Percentiles rank a stretch among this genome's conserved stretches.
Conservation (phyloP, 495 filamentous ascomycete genomes). For the Barbatosphaeria neglecta region DNA sequence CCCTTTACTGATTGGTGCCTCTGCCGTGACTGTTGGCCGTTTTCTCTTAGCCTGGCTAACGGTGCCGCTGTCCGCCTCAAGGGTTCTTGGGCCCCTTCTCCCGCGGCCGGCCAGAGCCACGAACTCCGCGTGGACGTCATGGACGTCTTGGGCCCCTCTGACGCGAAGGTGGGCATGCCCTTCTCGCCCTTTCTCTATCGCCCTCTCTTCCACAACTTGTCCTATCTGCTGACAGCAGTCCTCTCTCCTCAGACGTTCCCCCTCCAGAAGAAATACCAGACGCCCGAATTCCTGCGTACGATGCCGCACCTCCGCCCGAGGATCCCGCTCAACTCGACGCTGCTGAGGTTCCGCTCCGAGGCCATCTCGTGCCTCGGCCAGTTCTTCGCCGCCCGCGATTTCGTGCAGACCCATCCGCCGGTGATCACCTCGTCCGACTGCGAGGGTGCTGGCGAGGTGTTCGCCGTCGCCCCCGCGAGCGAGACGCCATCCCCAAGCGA, state of each 20-base stretch:
- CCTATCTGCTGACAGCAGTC: too few relatives aligned
- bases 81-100: slow-evolving; percentile 68
- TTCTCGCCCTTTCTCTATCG: slow-evolving; percentile 3
- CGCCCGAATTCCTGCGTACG: slow-evolving; percentile 74
- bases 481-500: slow-evolving; percentile 13
- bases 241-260: slow-evolving; percentile 57
- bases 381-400: slow-evolving; percentile 58
- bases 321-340: slow-evolving; percentile 65
- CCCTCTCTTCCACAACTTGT: too few relatives aligned
- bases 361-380: slow-evolving; percentile 56
- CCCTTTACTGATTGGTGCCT: slow-evolving; percentile 14
- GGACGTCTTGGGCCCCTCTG: slow-evolving; percentile 59
- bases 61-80: slow-evolving; percentile 70
- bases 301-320: slow-evolving; percentile 83
- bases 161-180: slow-evolving; percentile 55
- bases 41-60: slow-evolving; percentile 56
- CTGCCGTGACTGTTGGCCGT: slow-evolving; percentile 8
- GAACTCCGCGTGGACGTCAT: slow-evolving; percentile 66
- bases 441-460: slow-evolving; percentile 95
- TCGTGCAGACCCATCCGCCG: slow-evolving; percentile 82
- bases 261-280: slow-evolving; percentile 90
- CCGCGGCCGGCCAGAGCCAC: slow-evolving; percentile 58
- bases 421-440: slow-evolving; percentile 96
- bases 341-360: slow-evolving; percentile 77
- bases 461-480: slow-evolving; percentile 45